Percentiles rank a stretch among this genome's conserved stretches.
Evolutionary conservation across 2,329 filamentous ascomycete species (phyloP).

Genomic region (Hypoxylon sp.): DNA sequence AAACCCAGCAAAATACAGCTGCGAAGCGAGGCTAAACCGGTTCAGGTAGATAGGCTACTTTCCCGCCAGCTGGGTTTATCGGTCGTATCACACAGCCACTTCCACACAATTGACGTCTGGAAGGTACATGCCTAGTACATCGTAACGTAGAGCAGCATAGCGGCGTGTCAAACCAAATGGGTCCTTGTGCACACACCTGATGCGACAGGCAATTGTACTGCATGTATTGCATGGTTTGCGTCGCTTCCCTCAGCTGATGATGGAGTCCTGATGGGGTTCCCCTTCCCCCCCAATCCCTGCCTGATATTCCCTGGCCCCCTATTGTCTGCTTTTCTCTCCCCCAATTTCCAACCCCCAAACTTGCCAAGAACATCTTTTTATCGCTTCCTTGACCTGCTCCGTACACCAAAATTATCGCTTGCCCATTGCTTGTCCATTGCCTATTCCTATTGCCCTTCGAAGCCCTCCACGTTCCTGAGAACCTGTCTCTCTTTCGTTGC

Average conservation of each 20-base stretch:
- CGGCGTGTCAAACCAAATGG: slow-evolving; percentile 22
- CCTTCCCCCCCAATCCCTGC: slow-evolving; percentile 23
- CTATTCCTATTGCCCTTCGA: slow-evolving; percentile 8
- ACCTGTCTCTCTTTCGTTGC: slow-evolving; percentile 35
- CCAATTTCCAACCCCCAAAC: slow-evolving; percentile 52
- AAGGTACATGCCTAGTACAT: neutral
- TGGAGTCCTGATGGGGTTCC: slow-evolving; percentile 12
- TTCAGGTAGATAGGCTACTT: slow-evolving; percentile 3
- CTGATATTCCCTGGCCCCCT: slow-evolving; percentile 36
- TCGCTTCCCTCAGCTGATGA: slow-evolving; percentile 39
- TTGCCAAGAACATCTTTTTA: slow-evolving; percentile 55
- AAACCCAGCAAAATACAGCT: neutral
- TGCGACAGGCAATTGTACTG: slow-evolving; percentile 20
- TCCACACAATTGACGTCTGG: slow-evolving; percentile 12
- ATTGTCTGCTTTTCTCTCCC: slow-evolving; percentile 46
- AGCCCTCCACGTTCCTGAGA: slow-evolving; percentile 35
- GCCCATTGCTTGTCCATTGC: slow-evolving; percentile 14
- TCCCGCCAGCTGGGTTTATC: neutral
- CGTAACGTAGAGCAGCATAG: slow-evolving; percentile 30
- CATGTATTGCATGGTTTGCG: slow-evolving; percentile 6
- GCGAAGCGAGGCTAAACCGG: neutral
- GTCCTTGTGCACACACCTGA: slow-evolving; percentile 28
- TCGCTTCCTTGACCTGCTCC: slow-evolving; percentile 39
- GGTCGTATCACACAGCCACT: slow-evolving; percentile 32
- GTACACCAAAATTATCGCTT: slow-evolving; percentile 27